Percentiles rank a stretch among this genome's conserved stretches.
These are phyloP conservation scores for Quercus engelmannii DNA, from an alignment of 306 rosid genomes.

Conservation along the genomic window DNA sequence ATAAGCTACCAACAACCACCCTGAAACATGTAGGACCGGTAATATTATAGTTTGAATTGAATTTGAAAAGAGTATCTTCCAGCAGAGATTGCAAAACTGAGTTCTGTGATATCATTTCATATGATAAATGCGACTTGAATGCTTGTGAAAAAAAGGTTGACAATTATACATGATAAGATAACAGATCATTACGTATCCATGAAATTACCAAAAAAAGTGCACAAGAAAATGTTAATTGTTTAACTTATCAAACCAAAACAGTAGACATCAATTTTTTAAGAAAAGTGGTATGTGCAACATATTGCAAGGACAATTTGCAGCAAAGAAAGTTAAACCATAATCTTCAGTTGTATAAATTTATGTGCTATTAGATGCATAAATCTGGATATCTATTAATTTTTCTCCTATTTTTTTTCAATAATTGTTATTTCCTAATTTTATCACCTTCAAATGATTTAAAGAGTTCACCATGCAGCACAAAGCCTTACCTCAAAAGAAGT, in stretches of 20 bases:
- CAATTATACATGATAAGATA: background rate
- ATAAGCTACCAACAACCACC: conserved; percentile 58
- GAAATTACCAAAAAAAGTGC: background rate
- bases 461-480: background rate
- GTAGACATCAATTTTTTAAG: no score
- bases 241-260: no score
- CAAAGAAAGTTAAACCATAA: no score
- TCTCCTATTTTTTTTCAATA: background rate
- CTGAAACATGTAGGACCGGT: conserved; percentile 45
- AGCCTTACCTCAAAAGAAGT: background rate
- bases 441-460: background rate
- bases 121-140: background rate
- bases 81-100: conserved; percentile 10
- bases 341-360: no score
- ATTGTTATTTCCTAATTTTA: background rate
- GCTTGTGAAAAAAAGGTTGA: background rate
- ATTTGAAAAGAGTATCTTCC: conserved; percentile 16
- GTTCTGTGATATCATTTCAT: conserved; percentile 3
- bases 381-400: background rate
- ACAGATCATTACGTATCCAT: background rate
- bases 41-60: background rate
- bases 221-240: background rate
- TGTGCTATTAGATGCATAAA: background rate
- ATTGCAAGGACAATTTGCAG: no score
- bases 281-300: no score